These are phyloP conservation scores for Neurospora sp. DNA, from an alignment of 495 filamentous ascomycete genomes.

Conservation along the genomic window DNA sequence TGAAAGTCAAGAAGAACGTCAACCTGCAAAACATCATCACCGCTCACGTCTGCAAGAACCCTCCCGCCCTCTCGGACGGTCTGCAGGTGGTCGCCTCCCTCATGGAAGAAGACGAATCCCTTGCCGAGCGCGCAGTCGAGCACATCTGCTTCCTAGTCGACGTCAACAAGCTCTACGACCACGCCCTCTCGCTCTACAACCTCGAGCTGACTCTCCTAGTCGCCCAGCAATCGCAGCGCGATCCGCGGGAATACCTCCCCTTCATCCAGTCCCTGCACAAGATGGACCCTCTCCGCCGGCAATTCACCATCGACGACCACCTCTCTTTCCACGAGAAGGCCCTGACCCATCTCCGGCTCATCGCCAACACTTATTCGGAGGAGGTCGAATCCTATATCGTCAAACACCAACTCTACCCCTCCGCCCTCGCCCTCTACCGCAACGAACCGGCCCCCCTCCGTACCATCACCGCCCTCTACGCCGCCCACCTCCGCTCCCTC, in stretches of 20 bases:
- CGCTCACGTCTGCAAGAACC: slow-evolving; percentile 84
- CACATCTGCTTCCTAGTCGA: slow-evolving; percentile 97
- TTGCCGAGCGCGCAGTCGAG: slow-evolving; percentile 77
- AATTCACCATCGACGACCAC: slow-evolving; percentile 82
- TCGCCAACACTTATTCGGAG: slow-evolving; percentile 46
- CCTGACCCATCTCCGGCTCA: slow-evolving; percentile 57
- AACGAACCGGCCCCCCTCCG: slow-evolving; percentile 53
- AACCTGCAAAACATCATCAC: slow-evolving; percentile 91
- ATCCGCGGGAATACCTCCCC: slow-evolving; percentile 91
- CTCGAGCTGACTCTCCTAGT: slow-evolving; percentile 82
- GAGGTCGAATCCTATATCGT: slow-evolving; percentile 64
- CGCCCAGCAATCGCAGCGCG: slow-evolving; percentile 91
- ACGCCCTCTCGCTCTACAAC: slow-evolving; percentile 82
- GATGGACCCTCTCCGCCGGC: slow-evolving; percentile 53
- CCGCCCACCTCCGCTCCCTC: slow-evolving; percentile 59
- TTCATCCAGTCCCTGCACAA: slow-evolving; percentile 81
- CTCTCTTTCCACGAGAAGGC: slow-evolving; percentile 69
- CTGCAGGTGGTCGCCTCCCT: slow-evolving; percentile 66
- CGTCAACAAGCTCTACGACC: slow-evolving; percentile 85
- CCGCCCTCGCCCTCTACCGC: slow-evolving; percentile 72
- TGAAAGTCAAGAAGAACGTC: slow-evolving; percentile 52
- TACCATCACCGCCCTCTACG: slow-evolving; percentile 64
- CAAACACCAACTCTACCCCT: slow-evolving; percentile 69
- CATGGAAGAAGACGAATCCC: slow-evolving; percentile 52
- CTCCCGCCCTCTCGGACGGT: slow-evolving; percentile 82